These are phyloP conservation scores for Hippophae rhamnoides DNA, from an alignment of 306 rosid species.

Conservation along the genomic window DNA sequence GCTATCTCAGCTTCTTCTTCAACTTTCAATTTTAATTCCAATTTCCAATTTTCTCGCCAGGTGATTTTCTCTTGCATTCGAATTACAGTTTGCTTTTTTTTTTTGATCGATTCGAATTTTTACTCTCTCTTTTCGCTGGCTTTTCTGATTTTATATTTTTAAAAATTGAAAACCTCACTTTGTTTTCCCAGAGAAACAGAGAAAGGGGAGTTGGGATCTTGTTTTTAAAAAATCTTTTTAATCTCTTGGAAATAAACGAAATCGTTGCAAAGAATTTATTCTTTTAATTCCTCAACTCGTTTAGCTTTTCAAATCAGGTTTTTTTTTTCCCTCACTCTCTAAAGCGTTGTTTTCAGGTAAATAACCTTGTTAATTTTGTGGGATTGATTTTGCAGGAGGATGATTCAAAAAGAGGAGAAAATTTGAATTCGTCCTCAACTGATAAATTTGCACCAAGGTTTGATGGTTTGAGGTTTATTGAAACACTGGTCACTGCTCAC, in stretches of 20 bases:
- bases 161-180: background rate
- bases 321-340: too few species aligned
- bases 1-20: constrained; percentile 20
- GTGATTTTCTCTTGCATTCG: constrained; percentile 8
- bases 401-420: constrained; percentile 2
- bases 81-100: background rate
- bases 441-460: constrained; percentile 39
- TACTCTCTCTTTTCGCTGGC: background rate
- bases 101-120: background rate
- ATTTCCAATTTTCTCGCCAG: constrained; percentile 19
- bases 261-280: too few species aligned
- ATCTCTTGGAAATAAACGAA: too few species aligned
- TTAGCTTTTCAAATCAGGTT: background rate
- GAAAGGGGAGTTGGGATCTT: too few species aligned
- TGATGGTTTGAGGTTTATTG: constrained; percentile 50
- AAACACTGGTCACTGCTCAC: constrained; percentile 43
- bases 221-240: too few species aligned
- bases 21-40: constrained; percentile 5
- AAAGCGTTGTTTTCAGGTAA: background rate
- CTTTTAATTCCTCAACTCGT: background rate
- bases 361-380: background rate
- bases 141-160: background rate
- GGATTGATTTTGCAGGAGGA: constrained; percentile 21
- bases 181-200: background rate
- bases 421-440: constrained; percentile 7